Evolutionary conservation across 768 basidiomycete genomes (phyloP).

Genomic region (Lanmaoa rubissima): DNA sequence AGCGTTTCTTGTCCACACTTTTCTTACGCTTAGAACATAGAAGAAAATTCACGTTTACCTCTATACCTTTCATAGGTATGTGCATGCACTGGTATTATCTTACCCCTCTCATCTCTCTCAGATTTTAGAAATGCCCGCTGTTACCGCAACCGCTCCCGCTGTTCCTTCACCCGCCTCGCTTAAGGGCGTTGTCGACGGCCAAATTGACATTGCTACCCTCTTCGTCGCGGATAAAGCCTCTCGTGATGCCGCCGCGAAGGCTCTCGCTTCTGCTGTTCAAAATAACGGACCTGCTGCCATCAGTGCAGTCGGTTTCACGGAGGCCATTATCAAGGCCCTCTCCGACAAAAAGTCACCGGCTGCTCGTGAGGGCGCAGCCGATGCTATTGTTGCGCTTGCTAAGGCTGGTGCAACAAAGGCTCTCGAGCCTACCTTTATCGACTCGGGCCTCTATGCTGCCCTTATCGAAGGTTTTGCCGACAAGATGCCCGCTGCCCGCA

Average conservation of each 20-base stretch:
- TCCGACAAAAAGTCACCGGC: constrained; percentile 94
- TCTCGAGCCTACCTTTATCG: constrained; percentile 86
- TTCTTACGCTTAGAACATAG: constrained; percentile 40
- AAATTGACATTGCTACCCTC: constrained; percentile 71
- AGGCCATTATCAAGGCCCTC: constrained; percentile 79
- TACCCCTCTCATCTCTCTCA: constrained; percentile 22
- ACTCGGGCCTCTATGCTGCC: constrained; percentile 80
- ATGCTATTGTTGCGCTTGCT: constrained; percentile 63
- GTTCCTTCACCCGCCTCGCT: constrained; percentile 64
- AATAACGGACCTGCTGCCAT: constrained; percentile 83
- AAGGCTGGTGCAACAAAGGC: constrained; percentile 72
- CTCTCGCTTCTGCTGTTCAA: constrained; percentile 72
- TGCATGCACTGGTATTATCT: neutral
- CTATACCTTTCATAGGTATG: constrained; percentile 42
- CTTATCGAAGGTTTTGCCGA: constrained; percentile 94
- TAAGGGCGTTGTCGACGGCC: constrained; percentile 65
- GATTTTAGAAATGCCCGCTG: constrained; percentile 77
- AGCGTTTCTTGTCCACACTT: constrained; percentile 60
- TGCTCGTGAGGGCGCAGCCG: constrained; percentile 84
- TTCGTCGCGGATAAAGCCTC: constrained; percentile 84
- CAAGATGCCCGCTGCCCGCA: constrained; percentile 87
- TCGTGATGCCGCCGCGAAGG: constrained; percentile 67
- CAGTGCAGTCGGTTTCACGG: constrained; percentile 63
- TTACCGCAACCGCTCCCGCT: constrained; percentile 61
- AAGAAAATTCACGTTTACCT: constrained; percentile 37